These are phyloP conservation scores for Vanrija humicola DNA, from an alignment of 1,284 basidiomycete species.

Conservation along the genomic window DNA sequence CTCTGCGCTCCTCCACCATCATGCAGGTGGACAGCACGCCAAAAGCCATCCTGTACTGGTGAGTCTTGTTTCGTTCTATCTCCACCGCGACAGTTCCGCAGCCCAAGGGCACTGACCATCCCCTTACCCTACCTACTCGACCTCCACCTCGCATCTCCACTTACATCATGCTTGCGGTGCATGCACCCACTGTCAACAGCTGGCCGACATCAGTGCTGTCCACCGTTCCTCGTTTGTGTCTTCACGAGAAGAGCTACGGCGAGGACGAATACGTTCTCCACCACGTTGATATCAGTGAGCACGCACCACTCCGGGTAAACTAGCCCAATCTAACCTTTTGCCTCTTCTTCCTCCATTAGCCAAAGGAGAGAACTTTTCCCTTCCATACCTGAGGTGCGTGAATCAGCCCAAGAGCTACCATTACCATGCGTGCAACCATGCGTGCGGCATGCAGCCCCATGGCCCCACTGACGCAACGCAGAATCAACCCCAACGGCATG, in stretches of 20 bases:
- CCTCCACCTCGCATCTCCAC: neutral
- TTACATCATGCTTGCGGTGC: neutral
- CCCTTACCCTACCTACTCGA: neutral
- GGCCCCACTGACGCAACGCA: too few species aligned
- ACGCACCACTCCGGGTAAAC: neutral
- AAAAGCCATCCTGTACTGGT: constrained; percentile 47
- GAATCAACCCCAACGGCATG: too few species aligned
- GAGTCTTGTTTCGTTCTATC: constrained; percentile 3
- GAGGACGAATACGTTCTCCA: constrained; percentile 47
- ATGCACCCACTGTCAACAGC: constrained; percentile 15
- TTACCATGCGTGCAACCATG: too few species aligned
- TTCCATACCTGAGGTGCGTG: constrained; percentile 47
- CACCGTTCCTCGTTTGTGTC: constrained; percentile 46
- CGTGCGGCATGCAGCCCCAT: too few species aligned
- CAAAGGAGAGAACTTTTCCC: constrained; percentile 52
- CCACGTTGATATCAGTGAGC: constrained; percentile 46
- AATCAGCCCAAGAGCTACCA: too few species aligned
- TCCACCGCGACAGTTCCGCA: neutral
- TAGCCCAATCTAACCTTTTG: neutral
- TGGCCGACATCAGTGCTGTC: constrained; percentile 49
- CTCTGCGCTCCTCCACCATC: neutral
- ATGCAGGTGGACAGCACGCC: constrained; percentile 29
- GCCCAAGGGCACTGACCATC: neutral
- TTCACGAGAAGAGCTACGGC: constrained; percentile 50
- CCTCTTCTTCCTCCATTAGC: constrained; percentile 20